Base-by-base conservation (phyloP, 2,329 filamentous ascomycete genomes). In the Fusarium foetens region DNA sequence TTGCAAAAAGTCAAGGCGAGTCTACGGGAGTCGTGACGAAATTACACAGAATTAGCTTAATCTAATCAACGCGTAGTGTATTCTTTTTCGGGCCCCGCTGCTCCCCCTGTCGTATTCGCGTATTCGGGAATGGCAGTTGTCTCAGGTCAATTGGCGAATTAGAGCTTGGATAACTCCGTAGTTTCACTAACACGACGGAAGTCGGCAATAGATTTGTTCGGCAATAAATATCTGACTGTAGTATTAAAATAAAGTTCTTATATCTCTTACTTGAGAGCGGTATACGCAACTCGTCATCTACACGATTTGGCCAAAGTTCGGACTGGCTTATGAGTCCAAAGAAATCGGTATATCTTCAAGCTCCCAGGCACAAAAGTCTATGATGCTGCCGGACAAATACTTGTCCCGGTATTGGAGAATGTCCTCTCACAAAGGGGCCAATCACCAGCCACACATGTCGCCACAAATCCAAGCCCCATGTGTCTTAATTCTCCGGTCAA, bases 31-130 rank as follows among this genome's bases (percentile, higher is more conserved):
- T 70, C 66, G 35, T 71, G 49, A 59, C 63, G 62, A 68, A 63
- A 61, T 64, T 57, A 39, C 79, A 75, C 76, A 69, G 72, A 33
- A 31, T 35, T 60, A 41, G 65, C 46, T 57, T 63, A 61, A 67
- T 57, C 57, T 68, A 63, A 67, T 58, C 64, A 63, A 54, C 62
- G 43, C 41, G 53, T 60, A 68, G 77, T 73, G 63, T 58, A 48
- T 42, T 29, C 33, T 36, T 58, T 58, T 66, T 66, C 49, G 31
- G 39, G 60, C n/a, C 58, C 55, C 45, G 46, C 65, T 57, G n/a
- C 14, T 23, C 36, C 39, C 43, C 48, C 19, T 51, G 58, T 73
- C 70, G 70, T 73, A 68, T 73, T 73, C 70, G 70, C 39, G 53
- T 57, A 57, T 57, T 55, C 38, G 52, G 52, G 29, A 55, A 55